Conservation (phyloP, 768 basidiomycete genomes). For the Leucosporidium yakuticum region DNA sequence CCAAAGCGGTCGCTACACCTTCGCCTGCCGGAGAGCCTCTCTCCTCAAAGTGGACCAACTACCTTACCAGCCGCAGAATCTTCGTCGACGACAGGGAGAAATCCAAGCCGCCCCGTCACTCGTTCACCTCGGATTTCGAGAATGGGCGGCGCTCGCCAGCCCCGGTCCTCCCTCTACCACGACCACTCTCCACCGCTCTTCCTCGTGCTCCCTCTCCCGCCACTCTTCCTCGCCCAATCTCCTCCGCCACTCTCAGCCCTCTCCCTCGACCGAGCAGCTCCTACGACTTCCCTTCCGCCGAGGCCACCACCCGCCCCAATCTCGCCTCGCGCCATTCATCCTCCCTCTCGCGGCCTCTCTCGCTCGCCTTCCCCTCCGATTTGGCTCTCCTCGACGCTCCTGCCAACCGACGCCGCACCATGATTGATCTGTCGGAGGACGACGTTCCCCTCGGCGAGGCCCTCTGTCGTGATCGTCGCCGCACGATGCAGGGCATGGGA, state of each 20-base stretch:
- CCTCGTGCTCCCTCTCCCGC: background rate
- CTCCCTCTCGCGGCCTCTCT: background rate
- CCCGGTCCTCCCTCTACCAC: slow-evolving; percentile 4
- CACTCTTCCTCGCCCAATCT: background rate
- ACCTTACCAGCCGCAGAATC: slow-evolving; percentile 17
- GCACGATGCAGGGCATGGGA: background rate
- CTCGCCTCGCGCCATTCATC: background rate
- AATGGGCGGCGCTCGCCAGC: background rate
- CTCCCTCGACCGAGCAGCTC: background rate
- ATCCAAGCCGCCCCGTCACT: background rate
- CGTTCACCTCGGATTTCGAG: slow-evolving; percentile 10
- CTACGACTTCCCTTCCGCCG: background rate
- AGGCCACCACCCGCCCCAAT: background rate
- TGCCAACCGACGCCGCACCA: background rate
- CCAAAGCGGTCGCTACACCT: background rate
- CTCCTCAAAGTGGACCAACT: slow-evolving; percentile 11
- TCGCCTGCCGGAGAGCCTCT: background rate
- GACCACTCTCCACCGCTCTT: background rate
- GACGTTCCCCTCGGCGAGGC: background rate
- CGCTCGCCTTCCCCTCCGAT: background rate
- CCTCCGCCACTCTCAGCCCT: background rate
- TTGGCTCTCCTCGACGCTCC: background rate
- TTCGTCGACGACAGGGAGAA: slow-evolving; percentile 4
- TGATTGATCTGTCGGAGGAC: background rate
- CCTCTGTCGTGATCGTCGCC: background rate